Conservation (phyloP, 257 asterid genomes). For the Catharanthus roseus region DNA sequence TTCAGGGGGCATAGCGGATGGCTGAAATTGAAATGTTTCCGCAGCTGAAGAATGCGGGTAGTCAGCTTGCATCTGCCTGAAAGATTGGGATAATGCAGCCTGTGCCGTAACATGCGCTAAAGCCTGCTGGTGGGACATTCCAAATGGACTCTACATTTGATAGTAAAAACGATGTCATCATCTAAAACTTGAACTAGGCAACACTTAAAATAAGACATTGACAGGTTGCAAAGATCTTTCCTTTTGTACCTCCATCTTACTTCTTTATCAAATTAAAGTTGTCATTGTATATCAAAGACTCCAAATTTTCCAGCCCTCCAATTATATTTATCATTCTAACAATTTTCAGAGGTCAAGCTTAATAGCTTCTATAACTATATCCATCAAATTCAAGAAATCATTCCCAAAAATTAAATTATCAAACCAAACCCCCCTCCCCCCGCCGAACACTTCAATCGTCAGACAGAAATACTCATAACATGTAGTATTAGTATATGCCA, state of each 20-base stretch:
- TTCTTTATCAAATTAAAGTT: not conserved
- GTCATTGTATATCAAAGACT: no score
- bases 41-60: conserved; percentile 35
- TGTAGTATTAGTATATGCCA: no score
- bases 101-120: conserved; percentile 96
- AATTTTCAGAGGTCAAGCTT: not conserved
- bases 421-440: not conserved
- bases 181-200: not conserved
- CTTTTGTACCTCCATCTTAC: not conserved
- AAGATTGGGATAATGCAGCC: conserved; percentile 69
- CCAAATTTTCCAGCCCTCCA: not conserved
- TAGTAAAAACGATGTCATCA: conserved; percentile 3
- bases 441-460: no score
- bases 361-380: no score
- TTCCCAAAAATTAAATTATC: no score
- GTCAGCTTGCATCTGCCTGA: conserved; percentile 50
- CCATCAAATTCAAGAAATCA: no score
- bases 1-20: conserved; percentile 33
- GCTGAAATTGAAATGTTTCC: conserved; percentile 26
- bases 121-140: conserved; percentile 98
- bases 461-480: no score
- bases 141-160: conserved; percentile 82
- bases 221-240: not conserved
- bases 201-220: not conserved
- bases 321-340: not conserved